Evolutionary conservation across 2,329 filamentous ascomycete species (phyloP), one percentile per base, ranked within the genome.

Genomic region (Fusarium torulosum): DNA sequence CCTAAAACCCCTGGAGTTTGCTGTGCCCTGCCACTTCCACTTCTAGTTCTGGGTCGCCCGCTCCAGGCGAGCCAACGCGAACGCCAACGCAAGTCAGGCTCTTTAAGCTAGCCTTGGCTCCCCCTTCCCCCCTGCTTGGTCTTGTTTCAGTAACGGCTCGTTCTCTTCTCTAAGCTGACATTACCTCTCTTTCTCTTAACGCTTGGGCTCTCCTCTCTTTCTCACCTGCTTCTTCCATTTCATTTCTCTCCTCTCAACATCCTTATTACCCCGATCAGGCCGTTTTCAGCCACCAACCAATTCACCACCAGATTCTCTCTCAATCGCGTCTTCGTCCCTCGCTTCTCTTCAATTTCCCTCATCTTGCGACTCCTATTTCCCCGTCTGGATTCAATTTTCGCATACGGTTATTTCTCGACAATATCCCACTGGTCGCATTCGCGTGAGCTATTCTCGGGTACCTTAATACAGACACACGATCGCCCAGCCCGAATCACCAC

Each of bases 231-330:
- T 66, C 51, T 46, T 53, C 63, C 53, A 7, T 67, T 59, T 67
- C 52, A 64, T 70, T 67, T 64, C 67, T 69, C 53, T 65, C 60
- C 47, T 61, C 52, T 69, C 61, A 66, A 53, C 38, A 44, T 44
- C 41, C 35, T 58, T 64, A 53, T 43, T 62, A 27, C 33, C 33
- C 49, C 31, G 27, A 43, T 47, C 57, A 54, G 44, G 50, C 62
- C 41, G 41, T 53, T 63, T 67, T 46, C 66, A 63, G 53, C 53
- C 53, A 50, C 65, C 59, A 59, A 55, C 35, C 46, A 44, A 46
- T 50, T 25, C 40, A 63, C 51, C 10, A 37, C 21, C 63, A 40
- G 43, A 33, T 50, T 25, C 37, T 35, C 37, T 66, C 52, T 45
- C 59, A 45, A 64, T 67, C 50, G 52, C 63, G 54, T 65, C 54